Evolutionary conservation across 306 rosid genomes (phyloP).

Genomic region (Leucaena leucocephala): DNA sequence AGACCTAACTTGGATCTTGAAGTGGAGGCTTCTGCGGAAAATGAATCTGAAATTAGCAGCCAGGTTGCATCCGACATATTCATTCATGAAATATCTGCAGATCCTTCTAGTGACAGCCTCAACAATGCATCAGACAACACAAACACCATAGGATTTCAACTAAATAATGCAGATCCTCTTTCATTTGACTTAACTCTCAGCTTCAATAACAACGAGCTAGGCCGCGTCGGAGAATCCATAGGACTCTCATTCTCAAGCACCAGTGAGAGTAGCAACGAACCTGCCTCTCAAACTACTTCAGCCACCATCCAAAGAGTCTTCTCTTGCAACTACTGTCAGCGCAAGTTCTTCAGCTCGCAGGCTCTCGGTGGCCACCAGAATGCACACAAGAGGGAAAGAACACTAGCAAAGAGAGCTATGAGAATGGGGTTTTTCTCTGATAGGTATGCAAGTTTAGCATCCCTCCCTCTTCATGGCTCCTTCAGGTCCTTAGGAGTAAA

Average conservation of each 20-base stretch:
- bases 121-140: slow-evolving; percentile 44
- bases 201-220: slow-evolving; percentile 50
- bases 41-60: slow-evolving; percentile 79
- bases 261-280: slow-evolving; percentile 83
- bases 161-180: slow-evolving; percentile 29
- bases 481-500: slow-evolving; percentile 78
- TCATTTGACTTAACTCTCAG: slow-evolving; percentile 75
- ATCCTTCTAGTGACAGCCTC: slow-evolving; percentile 54
- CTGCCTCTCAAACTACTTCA: slow-evolving; percentile 53
- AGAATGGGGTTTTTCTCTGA: slow-evolving; percentile 80
- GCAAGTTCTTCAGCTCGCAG: slow-evolving; percentile 89
- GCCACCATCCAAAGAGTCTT: slow-evolving; percentile 58
- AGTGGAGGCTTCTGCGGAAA: slow-evolving; percentile 64
- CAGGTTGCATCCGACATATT: slow-evolving; percentile 80
- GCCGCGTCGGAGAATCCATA: slow-evolving; percentile 43
- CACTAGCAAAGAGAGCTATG: slow-evolving; percentile 81
- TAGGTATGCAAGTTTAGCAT: slow-evolving; percentile 66
- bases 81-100: slow-evolving; percentile 62
- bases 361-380: slow-evolving; percentile 98
- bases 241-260: slow-evolving; percentile 82
- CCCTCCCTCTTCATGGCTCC: slow-evolving; percentile 80
- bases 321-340: slow-evolving; percentile 87
- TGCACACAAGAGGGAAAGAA: slow-evolving; percentile 88
- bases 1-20: slow-evolving; percentile 70
- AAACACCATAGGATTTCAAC: not conserved